phyloP scores from a whole-genome alignment of 257 asterid species.

The Solanum raphanifolium region DNA sequence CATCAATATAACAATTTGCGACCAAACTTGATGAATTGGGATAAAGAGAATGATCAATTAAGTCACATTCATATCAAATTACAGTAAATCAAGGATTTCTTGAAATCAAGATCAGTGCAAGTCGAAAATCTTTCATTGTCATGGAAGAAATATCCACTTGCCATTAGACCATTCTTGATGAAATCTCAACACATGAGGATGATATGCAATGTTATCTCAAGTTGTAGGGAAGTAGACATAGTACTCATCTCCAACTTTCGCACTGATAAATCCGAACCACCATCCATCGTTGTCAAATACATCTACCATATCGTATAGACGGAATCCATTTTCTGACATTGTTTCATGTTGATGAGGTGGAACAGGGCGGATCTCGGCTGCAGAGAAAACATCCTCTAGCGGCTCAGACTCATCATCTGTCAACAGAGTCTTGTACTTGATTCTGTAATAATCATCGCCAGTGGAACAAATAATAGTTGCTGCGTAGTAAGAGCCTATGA shows the following conservation, averaged over 20 bases:
- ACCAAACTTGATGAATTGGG: background rate
- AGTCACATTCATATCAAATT: background rate
- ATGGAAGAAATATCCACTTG: background rate
- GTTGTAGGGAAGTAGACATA: slow-evolving; percentile 6
- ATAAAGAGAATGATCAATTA: no score
- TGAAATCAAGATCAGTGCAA: background rate
- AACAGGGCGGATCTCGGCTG: no score
- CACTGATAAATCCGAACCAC: slow-evolving; percentile 7
- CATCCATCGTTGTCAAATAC: background rate
- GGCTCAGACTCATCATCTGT: background rate
- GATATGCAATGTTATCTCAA: slow-evolving; percentile 1
- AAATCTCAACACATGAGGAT: background rate
- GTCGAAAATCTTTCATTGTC: background rate
- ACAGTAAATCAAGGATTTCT: background rate
- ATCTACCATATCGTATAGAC: no score
- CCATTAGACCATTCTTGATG: slow-evolving; percentile 10
- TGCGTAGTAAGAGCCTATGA: background rate
- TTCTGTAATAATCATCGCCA: background rate
- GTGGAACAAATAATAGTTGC: background rate
- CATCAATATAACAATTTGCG: background rate
- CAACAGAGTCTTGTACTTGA: slow-evolving; percentile 1
- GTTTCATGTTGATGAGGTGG: no score
- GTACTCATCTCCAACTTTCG: background rate
- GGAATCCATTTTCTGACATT: no score
- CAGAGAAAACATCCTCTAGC: background rate